A percentile compares a stretch with the other conserved stretches of the same genome.
Evolutionary conservation across 2,329 filamentous ascomycete genomes (phyloP).

Genomic region (Neofusicoccum laricinum): DNA sequence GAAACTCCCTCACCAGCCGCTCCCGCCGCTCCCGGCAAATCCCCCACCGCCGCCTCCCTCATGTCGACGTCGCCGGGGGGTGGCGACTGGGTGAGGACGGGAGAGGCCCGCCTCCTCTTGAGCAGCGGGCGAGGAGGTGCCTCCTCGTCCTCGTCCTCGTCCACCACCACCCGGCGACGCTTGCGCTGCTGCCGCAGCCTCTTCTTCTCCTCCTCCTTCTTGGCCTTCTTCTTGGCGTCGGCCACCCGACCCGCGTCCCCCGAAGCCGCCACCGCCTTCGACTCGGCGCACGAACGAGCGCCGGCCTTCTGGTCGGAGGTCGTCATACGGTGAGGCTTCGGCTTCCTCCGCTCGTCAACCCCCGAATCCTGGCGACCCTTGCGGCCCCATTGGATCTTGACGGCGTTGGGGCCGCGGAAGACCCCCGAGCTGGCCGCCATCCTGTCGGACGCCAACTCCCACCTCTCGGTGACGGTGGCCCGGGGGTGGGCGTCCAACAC

Average conservation of each 20-base stretch:
- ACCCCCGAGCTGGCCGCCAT: not conserved
- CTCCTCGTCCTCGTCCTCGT: not conserved
- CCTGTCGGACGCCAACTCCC: not conserved
- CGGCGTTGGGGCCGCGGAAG: not conserved
- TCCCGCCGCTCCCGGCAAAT: not conserved
- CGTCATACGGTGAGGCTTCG: conserved; percentile 2
- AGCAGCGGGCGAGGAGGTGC: not conserved
- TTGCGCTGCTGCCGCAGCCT: not conserved
- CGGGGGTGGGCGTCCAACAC: not conserved
- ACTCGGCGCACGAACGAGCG: not conserved
- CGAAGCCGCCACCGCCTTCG: not conserved
- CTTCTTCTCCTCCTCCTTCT: not conserved
- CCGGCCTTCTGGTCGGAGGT: not conserved
- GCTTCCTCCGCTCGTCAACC: conserved; percentile 14
- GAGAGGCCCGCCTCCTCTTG: not conserved
- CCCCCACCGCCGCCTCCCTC: not conserved
- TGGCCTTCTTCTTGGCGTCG: not conserved
- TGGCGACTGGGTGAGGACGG: not conserved
- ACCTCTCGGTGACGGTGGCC: not conserved
- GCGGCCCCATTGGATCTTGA: conserved; percentile 13
- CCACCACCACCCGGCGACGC: not conserved
- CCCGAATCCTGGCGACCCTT: not conserved
- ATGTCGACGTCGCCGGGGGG: not conserved
- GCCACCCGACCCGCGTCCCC: not conserved
- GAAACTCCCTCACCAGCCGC: conserved; percentile 1